Evolutionary conservation across 805 yeast species (phyloP).

Genomic region (Ogataea minuta): DNA sequence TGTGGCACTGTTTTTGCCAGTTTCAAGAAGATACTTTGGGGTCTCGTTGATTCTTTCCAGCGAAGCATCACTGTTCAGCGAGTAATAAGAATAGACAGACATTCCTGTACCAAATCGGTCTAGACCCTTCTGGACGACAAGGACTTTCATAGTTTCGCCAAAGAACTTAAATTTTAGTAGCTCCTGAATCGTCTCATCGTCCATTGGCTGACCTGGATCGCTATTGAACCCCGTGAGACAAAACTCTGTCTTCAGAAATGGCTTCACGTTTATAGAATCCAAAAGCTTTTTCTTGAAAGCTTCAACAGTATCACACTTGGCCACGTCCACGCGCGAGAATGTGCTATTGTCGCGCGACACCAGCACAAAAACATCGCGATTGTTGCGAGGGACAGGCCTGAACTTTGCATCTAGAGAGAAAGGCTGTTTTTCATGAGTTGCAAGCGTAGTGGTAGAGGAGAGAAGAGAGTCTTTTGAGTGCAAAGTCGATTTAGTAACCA

Average conservation of each 20-base stretch:
- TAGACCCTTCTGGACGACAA: constrained; percentile 15
- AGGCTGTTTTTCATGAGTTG: constrained; percentile 2
- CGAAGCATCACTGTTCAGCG: constrained; percentile 46
- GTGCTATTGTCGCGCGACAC: constrained; percentile 61
- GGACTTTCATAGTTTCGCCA: constrained; percentile 25
- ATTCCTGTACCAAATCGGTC: constrained; percentile 2
- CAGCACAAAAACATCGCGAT: constrained; percentile 42
- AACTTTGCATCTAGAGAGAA: constrained; percentile 34
- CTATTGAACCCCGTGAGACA: constrained; percentile 71
- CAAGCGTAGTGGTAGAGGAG: constrained; percentile 6
- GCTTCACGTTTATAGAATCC: constrained; percentile 31
- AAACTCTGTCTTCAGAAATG: constrained; percentile 22
- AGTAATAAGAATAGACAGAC: constrained; percentile 53
- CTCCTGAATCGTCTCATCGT: constrained; percentile 44
- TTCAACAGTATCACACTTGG: constrained; percentile 28
- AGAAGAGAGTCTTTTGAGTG: constrained; percentile 16
- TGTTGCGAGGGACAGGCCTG: constrained; percentile 35
- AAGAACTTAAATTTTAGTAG: constrained; percentile 37
- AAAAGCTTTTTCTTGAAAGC: constrained; percentile 42
- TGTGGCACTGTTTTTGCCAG: constrained; percentile 31
- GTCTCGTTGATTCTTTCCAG: constrained; percentile 50
- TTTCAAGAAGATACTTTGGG: constrained; percentile 61
- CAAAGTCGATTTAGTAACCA: constrained; percentile 29
- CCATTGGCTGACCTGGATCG: constrained; percentile 53
- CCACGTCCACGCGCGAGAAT: constrained; percentile 50